Base-by-base conservation (phyloP, 2,329 filamentous ascomycete species). In the Clathrospora elynae region DNA sequence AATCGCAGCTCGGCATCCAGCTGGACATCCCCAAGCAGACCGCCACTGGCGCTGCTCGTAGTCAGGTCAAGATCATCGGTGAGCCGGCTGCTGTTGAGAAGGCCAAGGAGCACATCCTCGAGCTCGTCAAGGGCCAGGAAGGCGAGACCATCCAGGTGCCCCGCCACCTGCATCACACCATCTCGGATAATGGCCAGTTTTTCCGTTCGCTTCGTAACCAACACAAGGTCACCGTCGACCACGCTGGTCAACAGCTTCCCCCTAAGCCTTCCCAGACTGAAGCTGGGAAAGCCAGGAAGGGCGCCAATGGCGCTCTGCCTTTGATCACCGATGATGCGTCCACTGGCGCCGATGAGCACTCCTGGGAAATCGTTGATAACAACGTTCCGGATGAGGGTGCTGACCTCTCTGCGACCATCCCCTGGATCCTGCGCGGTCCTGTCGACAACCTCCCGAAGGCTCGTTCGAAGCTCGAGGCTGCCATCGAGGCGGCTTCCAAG, bases 151-250 rank as follows among this genome's bases (percentile, higher is more conserved):
- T 97, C n/a, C 80, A 87, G 58, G 81, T 99, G 6, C 92, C 93
- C 8, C 82, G 85, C 46, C 83, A 85, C 58, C 77, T 93, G 47
- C 93, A 99, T 75, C 89, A 97, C 68, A 74, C 79, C 46, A 80
- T 99, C 56, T 82, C 88, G 37, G 92, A 96, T 68, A 91, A 92
- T 53, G 93, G 92, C 1, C 86, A 90, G 59, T 88, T 97, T 75
- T 96, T 97, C 87, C 88, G 92, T 55, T 87, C 84, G 61, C 83
- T 99, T 28, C 85, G 87, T 53, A 91, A 84, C 70, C 88, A 96
- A 64, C 81, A 88, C 72, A 86, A 88, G 57, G 90, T 99, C 55
- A 93, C 87, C 1, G 87, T 99, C 38, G 91, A 97, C 70, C 93
- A 97, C 67, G 88, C 84, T 41, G 90, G 91, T 30, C 84, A 93